A percentile compares a stretch with the other conserved stretches of the same genome.
Conservation (phyloP, 179 eudicot species). For the Silene coronaria region DNA sequence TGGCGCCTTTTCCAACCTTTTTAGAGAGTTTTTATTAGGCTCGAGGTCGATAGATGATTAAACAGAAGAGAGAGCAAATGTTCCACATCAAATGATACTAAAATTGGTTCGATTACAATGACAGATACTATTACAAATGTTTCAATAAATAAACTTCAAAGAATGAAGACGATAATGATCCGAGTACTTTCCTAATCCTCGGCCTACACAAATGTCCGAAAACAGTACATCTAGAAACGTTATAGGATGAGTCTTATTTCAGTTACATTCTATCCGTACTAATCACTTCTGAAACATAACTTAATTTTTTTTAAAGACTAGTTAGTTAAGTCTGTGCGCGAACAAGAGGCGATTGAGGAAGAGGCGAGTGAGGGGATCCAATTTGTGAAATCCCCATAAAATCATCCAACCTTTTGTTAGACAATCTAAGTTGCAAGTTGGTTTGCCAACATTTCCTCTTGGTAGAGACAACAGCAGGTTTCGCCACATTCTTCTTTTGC, state of each 20-base stretch:
- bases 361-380: slow-evolving; percentile 73
- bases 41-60: no score
- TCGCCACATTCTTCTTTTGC: slow-evolving; percentile 24
- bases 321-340: slow-evolving; percentile 34
- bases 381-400: slow-evolving; percentile 37
- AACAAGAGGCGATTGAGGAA: slow-evolving; percentile 68
- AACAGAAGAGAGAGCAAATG: neutral
- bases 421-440: slow-evolving; percentile 48
- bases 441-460: slow-evolving; percentile 50
- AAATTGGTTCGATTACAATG: neutral
- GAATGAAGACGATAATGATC: neutral
- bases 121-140: neutral
- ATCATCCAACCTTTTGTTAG: slow-evolving; percentile 54
- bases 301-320: neutral
- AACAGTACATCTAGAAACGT: neutral
- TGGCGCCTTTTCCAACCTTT: no score
- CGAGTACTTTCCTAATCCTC: neutral
- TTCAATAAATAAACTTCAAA: neutral
- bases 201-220: neutral
- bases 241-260: slow-evolving; percentile 16
- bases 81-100: neutral
- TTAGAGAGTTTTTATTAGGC: no score
- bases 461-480: slow-evolving; percentile 18
- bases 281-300: neutral
- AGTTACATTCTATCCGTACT: neutral